Conservation (phyloP, 2,329 filamentous ascomycete species). For the Colletotrichum navitas region DNA sequence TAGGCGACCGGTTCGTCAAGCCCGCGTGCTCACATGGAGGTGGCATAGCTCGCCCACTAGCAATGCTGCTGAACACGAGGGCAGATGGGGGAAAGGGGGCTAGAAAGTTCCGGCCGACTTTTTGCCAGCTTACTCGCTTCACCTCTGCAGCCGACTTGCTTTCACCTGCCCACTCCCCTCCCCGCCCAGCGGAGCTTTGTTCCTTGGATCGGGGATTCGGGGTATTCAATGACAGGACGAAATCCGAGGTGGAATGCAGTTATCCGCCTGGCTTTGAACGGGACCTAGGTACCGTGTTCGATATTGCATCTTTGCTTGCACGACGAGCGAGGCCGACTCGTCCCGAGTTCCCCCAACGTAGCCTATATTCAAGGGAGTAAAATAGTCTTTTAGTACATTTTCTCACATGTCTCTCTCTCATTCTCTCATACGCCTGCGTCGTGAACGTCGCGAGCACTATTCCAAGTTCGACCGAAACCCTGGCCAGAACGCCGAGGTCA, state of each 20-base stretch:
- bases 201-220: neutral
- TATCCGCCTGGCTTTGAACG: neutral
- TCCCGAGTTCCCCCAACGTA: neutral
- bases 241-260: neutral
- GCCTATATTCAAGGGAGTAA: neutral
- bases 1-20: slow-evolving; percentile 17
- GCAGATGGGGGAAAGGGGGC: neutral
- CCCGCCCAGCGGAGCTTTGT: neutral
- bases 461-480: neutral
- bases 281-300: neutral
- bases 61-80: slow-evolving; percentile 14
- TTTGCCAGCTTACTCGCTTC: neutral
- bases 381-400: neutral
- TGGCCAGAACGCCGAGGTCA: neutral
- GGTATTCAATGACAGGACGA: neutral
- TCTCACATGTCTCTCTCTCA: no score
- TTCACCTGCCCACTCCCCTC: slow-evolving; percentile 6
- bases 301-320: neutral
- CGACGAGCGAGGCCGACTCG: neutral
- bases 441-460: neutral
- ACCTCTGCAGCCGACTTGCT: slow-evolving; percentile 27
- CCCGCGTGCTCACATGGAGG: slow-evolving; percentile 18
- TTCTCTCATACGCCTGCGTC: neutral
- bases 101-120: no score
- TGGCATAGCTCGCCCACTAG: slow-evolving; percentile 24